Base-by-base conservation (phyloP, 2,329 filamentous ascomycete species). In the Arthrobotrys sinensis region DNA sequence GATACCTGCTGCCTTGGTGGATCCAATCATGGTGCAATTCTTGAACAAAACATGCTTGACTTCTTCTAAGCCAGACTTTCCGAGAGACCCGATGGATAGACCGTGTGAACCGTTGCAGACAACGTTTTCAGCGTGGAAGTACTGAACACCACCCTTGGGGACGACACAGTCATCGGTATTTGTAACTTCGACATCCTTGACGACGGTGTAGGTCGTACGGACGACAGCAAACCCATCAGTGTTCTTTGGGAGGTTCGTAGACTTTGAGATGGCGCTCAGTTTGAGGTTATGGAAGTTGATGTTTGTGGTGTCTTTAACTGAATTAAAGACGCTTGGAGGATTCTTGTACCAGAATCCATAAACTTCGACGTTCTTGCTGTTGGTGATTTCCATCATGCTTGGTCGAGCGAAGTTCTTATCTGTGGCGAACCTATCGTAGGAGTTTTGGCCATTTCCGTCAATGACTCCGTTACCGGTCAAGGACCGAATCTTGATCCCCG, bases 61-160 rank as follows among this genome's bases (percentile, higher is more conserved):
- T 0, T 82, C 83, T 73, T 87, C 86, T n/a, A 82, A 81, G 5
- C 81, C 81, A 6, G 81, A 81, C 45, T 84, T 84, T 0, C 86
- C 86, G 4, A 87, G 81, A 1, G 85, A 86, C 3, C 86, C 87
- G 4, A 88, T 86, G 0, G 85, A 86, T 7, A 88, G 80, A 6
- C 86, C 86, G 55, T 87, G 86, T 7, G 85, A 86, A 14, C 86
- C 86, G 2, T 82, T 85, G 81, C 87, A 88, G 43, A 84, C 85
- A 24, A 87, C 83, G 3, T 82, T 82, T 14, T 83, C 81, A 4
- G 87, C 85, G 1, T 83, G 84, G 24, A 85, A 82, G 52, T 85
- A 84, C 66, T 84, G 82, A 0, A 83, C 82, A 8, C 85, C 84
- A 0, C 84, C 84, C 76, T 87, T 87, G 80, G 85, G 85, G 3